Conservation (phyloP, 1,284 basidiomycete genomes). For the Pascua sp. region DNA sequence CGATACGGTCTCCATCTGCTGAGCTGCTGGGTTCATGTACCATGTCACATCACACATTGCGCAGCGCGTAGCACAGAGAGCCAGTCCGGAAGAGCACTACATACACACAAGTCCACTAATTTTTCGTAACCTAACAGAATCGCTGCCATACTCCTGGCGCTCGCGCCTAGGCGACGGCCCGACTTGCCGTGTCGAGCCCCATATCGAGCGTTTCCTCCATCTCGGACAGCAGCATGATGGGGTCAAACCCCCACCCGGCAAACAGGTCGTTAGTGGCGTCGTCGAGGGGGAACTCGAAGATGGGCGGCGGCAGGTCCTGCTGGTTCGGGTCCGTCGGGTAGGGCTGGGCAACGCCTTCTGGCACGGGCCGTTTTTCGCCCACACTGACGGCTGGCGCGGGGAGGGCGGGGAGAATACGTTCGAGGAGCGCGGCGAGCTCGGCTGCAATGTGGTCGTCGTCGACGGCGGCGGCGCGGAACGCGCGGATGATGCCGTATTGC, state of each 20-base stretch:
- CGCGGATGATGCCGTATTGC: constrained; percentile 2
- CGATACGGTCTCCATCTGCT: too few species aligned
- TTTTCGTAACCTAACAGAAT: too few species aligned
- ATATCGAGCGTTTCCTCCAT: not conserved
- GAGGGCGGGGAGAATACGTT: not conserved
- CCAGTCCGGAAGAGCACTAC: too few species aligned
- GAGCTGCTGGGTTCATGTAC: too few species aligned
- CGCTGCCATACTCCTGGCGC: too few species aligned
- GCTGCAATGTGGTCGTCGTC: constrained; percentile 7
- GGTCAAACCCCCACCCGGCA: constrained; percentile 13
- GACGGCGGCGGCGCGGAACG: constrained; percentile 5
- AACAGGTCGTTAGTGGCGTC: constrained; percentile 4
- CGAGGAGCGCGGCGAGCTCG: constrained; percentile 8
- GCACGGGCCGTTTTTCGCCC: not conserved
- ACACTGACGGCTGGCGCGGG: not conserved
- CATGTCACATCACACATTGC: too few species aligned
- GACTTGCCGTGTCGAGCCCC: too few species aligned
- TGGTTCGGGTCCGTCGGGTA: not conserved
- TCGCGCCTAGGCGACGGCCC: too few species aligned
- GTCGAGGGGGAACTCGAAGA: not conserved
- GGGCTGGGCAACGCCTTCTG: not conserved
- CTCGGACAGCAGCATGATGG: constrained; percentile 5
- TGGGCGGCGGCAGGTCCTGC: not conserved
- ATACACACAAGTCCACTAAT: too few species aligned
- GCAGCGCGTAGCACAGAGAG: too few species aligned